Conservation (phyloP, 2,329 filamentous ascomycete genomes). For the Trichoderma sp. region DNA sequence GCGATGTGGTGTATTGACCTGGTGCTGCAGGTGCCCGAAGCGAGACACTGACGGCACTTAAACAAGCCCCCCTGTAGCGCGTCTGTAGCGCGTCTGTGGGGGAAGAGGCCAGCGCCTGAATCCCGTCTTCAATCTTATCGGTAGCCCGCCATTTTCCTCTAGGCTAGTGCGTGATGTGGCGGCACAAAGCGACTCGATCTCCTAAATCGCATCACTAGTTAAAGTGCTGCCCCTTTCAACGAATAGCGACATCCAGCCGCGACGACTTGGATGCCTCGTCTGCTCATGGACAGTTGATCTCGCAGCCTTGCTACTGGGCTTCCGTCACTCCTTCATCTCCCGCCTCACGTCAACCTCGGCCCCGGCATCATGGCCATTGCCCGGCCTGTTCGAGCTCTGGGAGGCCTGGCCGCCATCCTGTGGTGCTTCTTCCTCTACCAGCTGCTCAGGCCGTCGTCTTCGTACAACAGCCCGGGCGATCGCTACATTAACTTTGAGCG, state of each 20-base stretch:
- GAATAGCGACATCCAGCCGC: slow-evolving; percentile 10
- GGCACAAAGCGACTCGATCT: slow-evolving; percentile 10
- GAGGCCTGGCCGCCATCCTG: slow-evolving; percentile 68
- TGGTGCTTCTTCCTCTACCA: slow-evolving; percentile 80
- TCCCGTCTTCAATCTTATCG: slow-evolving; percentile 9
- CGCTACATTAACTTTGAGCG: slow-evolving; percentile 63
- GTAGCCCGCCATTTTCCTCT: neutral
- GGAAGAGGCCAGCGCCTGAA: neutral
- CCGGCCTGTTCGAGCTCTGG: slow-evolving; percentile 79
- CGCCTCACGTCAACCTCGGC: neutral
- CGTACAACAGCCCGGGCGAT: slow-evolving; percentile 48
- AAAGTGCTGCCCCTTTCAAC: slow-evolving; percentile 13
- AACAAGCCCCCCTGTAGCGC: slow-evolving; percentile 10
- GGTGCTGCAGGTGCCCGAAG: neutral
- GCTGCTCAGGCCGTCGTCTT: slow-evolving; percentile 62
- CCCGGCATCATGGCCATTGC: slow-evolving; percentile 73
- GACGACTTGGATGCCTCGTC: slow-evolving; percentile 17
- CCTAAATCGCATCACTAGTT: neutral
- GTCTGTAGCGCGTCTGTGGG: slow-evolving; percentile 23
- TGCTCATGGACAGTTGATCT: slow-evolving; percentile 20
- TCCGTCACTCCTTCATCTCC: slow-evolving; percentile 1
- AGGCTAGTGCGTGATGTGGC: neutral
- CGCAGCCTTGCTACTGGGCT: slow-evolving; percentile 12
- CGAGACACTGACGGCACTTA: slow-evolving; percentile 9
- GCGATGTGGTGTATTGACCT: neutral